These are phyloP conservation scores for Phytophthora podocarpi DNA, from an alignment of 352 stramenopile genomes.

Conservation along the genomic window DNA sequence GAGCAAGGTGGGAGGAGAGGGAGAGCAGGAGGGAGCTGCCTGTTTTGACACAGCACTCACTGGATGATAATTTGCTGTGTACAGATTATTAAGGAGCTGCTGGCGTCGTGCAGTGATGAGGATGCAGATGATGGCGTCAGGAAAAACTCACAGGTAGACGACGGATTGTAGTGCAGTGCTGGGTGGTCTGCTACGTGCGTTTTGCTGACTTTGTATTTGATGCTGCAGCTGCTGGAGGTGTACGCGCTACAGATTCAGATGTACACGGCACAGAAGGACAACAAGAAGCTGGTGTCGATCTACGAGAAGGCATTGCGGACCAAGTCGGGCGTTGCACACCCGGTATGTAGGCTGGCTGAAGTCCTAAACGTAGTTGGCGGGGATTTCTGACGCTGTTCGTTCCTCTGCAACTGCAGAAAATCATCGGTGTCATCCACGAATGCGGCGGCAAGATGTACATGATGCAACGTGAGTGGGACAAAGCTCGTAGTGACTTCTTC, in stretches of 20 bases:
- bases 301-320: slow-evolving; percentile 91
- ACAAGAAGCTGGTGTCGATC: slow-evolving; percentile 94
- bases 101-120: slow-evolving; percentile 85
- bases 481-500: slow-evolving; percentile 94
- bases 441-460: slow-evolving; percentile 97
- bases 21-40: not conserved
- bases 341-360: slow-evolving; percentile 35
- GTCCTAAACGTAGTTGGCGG: not conserved
- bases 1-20: slow-evolving; percentile 49
- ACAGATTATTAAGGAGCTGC: slow-evolving; percentile 86
- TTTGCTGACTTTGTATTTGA: slow-evolving; percentile 28
- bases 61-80: not conserved
- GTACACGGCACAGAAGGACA: slow-evolving; percentile 92
- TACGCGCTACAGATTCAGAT: slow-evolving; percentile 95
- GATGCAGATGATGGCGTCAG: slow-evolving; percentile 86
- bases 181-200: not conserved
- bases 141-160: slow-evolving; percentile 76
- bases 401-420: slow-evolving; percentile 60
- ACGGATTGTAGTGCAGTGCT: not conserved
- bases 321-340: slow-evolving; percentile 91
- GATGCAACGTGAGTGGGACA: slow-evolving; percentile 94
- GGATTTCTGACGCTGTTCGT: not conserved
- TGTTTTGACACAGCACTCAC: not conserved
- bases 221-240: slow-evolving; percentile 88
- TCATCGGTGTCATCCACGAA: slow-evolving; percentile 95